A percentile compares a stretch with the other conserved stretches of the same genome.
These are phyloP conservation scores for Puccinia polysora DNA, from an alignment of 1,284 basidiomycete species.

Conservation along the genomic window DNA sequence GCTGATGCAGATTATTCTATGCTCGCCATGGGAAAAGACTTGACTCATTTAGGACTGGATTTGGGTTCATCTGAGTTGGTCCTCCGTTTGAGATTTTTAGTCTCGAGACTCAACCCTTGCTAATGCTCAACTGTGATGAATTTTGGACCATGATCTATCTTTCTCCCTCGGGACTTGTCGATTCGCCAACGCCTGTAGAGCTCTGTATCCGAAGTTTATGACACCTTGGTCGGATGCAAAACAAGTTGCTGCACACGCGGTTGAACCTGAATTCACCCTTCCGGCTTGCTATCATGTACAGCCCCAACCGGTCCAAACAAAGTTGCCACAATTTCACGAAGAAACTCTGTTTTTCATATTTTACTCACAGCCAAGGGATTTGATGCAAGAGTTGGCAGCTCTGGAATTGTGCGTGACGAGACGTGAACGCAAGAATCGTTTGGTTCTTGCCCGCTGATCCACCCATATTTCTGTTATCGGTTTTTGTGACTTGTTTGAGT, in stretches of 20 bases:
- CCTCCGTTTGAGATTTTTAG: conserved; percentile 40
- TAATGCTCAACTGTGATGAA: no score
- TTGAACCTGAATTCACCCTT: conserved; percentile 73
- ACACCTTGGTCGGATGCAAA: conserved; percentile 81
- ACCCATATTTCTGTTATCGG: background rate
- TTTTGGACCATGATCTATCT: no score
- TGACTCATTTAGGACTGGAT: conserved; percentile 88
- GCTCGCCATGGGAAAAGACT: conserved; percentile 82
- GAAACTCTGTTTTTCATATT: conserved; percentile 99
- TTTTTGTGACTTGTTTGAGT: background rate
- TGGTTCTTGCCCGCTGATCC: background rate
- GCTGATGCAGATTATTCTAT: conserved; percentile 78
- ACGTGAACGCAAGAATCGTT: no score
- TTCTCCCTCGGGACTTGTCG: no score
- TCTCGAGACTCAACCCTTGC: background rate
- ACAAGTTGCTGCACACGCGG: conserved; percentile 65
- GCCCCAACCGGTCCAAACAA: conserved; percentile 78
- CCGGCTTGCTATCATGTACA: conserved; percentile 92
- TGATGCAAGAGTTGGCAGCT: conserved; percentile 88
- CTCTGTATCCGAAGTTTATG: conserved; percentile 87
- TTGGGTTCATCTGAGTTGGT: conserved; percentile 64
- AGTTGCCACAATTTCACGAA: conserved; percentile 84
- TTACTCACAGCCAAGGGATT: conserved; percentile 87
- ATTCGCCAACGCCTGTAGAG: no score
- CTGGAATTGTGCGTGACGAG: conserved; percentile 70